These are phyloP conservation scores for Rhinocladiella mackenziei DNA, from an alignment of 2,329 filamentous ascomycete species.

Conservation along the genomic window DNA sequence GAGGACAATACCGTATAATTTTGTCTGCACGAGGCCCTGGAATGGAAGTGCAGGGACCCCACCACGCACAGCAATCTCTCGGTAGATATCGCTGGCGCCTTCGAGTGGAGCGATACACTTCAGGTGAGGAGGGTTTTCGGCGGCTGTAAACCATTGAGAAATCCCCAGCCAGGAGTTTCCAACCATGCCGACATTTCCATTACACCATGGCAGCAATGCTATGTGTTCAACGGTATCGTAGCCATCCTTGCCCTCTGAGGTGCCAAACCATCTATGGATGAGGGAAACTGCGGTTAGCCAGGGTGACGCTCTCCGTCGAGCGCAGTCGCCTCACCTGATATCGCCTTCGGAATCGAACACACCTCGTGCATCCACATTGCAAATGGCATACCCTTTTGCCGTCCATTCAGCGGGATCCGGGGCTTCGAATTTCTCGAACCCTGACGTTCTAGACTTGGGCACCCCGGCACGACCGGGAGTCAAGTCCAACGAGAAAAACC, in stretches of 20 bases:
- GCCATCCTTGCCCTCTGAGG: conserved; percentile 33
- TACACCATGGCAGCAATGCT: conserved; percentile 44
- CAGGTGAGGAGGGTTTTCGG: conserved; percentile 41
- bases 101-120: conserved; percentile 49
- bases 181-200: conserved; percentile 42
- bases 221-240: conserved; percentile 45
- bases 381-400: conserved; percentile 31
- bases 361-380: conserved; percentile 33
- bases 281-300: too few relatives aligned
- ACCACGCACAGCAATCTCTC: conserved; percentile 47
- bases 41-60: conserved; percentile 26
- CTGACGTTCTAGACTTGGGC: conserved; percentile 6
- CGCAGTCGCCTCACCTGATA: too few relatives aligned
- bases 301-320: too few relatives aligned
- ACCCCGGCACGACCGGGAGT: conserved; percentile 22
- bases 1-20: too few relatives aligned
- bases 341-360: conserved; percentile 30
- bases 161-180: conserved; percentile 45
- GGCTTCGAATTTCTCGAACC: conserved; percentile 27
- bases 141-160: conserved; percentile 43
- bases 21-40: background rate
- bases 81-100: conserved; percentile 46
- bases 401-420: conserved; percentile 33
- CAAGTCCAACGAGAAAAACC: conserved; percentile 24
- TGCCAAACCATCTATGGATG: background rate